Percentiles rank a stretch among this genome's conserved stretches.
Evolutionary conservation across 2,329 filamentous ascomycete genomes (phyloP).

Genomic region (Cephalotrichum gorgonifer): DNA sequence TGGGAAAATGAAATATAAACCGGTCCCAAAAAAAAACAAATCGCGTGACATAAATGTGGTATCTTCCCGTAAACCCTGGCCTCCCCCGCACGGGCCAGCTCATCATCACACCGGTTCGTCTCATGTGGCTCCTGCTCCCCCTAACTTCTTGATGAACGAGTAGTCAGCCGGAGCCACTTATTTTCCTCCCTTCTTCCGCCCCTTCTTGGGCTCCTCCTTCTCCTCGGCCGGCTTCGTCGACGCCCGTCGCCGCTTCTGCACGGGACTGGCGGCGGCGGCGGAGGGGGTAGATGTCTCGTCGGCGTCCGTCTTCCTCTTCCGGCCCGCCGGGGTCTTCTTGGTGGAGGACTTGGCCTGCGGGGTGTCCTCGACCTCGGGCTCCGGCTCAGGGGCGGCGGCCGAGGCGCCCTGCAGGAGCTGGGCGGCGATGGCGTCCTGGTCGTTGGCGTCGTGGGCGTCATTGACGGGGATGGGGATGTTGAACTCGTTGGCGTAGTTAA

Average conservation of each 20-base stretch:
- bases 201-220: constrained; percentile 49
- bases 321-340: constrained; percentile 39
- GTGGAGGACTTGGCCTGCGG: constrained; percentile 42
- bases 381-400: constrained; percentile 19
- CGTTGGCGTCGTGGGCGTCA: constrained; percentile 33
- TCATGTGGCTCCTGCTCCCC: constrained; percentile 38
- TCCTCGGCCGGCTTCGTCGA: constrained; percentile 44
- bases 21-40: not conserved
- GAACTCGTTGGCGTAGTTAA: constrained; percentile 49
- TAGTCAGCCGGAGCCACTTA: no score
- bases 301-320: constrained; percentile 41
- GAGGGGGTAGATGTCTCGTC: constrained; percentile 27
- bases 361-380: constrained; percentile 32
- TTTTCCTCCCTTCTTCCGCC: constrained; percentile 41
- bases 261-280: constrained; percentile 40
- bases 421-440: constrained; percentile 46
- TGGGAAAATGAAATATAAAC: not conserved
- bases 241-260: constrained; percentile 52
- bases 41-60: not conserved
- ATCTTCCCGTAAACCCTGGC: not conserved
- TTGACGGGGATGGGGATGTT: constrained; percentile 41
- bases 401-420: constrained; percentile 42
- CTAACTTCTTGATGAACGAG: constrained; percentile 49
- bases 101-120: not conserved
- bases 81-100: not conserved